These are phyloP conservation scores for Cordyceps sp. DNA, from an alignment of 2,329 filamentous ascomycete genomes.

Conservation along the genomic window DNA sequence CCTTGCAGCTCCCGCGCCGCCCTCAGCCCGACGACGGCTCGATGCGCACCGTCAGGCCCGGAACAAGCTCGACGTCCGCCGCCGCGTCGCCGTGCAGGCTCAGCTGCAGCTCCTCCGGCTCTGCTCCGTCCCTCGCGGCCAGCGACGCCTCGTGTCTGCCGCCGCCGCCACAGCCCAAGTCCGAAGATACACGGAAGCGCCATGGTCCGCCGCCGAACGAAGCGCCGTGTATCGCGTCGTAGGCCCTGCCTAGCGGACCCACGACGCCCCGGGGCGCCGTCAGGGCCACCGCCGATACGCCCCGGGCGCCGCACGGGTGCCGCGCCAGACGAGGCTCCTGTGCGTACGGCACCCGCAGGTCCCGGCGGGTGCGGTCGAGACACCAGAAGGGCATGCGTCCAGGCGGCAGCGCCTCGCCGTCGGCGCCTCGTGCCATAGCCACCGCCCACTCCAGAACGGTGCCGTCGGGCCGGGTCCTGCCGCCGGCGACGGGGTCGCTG, in stretches of 20 bases:
- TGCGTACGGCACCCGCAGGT: constrained; percentile 34
- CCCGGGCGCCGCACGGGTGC: constrained; percentile 35
- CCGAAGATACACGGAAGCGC: constrained; percentile 5
- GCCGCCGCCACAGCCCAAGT: too few relatives aligned
- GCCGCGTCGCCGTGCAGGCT: constrained; percentile 4
- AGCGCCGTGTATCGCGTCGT: constrained; percentile 11
- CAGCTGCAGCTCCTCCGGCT: constrained; percentile 4
- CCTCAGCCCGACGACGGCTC: constrained; percentile 1
- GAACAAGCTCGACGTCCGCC: constrained; percentile 6
- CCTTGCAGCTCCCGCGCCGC: too few relatives aligned
- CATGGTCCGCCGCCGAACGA: not conserved
- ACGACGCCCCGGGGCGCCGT: constrained; percentile 11
- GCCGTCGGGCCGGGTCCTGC: constrained; percentile 37
- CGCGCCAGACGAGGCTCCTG: constrained; percentile 9
- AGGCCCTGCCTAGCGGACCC: constrained; percentile 7
- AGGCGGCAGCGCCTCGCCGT: constrained; percentile 14
- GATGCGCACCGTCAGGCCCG: constrained; percentile 5
- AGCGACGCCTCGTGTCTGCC: too few relatives aligned
- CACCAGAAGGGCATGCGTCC: constrained; percentile 49
- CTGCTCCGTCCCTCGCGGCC: too few relatives aligned
- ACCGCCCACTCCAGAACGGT: constrained; percentile 41
- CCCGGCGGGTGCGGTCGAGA: constrained; percentile 41
- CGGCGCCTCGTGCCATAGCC: constrained; percentile 20
- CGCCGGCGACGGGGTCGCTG: constrained; percentile 29
- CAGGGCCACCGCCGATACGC: constrained; percentile 28